Percentiles rank a stretch among this genome's conserved stretches.
These are phyloP conservation scores for Auriscalpium vulgare DNA, from an alignment of 768 basidiomycete genomes.

Conservation along the genomic window DNA sequence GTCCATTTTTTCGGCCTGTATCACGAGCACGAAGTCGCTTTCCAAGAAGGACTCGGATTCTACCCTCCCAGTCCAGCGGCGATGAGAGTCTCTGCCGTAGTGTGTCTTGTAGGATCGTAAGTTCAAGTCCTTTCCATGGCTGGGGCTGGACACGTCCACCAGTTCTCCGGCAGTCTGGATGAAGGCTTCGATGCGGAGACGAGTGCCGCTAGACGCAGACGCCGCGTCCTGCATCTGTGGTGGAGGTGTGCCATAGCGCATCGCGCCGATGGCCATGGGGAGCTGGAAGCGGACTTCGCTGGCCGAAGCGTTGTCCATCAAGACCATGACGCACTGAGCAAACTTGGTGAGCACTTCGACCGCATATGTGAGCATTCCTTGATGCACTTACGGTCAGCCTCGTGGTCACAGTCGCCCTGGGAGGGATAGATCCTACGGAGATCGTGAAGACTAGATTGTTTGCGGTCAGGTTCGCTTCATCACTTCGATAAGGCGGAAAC, in stretches of 20 bases:
- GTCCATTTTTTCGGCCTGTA: conserved; percentile 43
- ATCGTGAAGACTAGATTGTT: conserved; percentile 42
- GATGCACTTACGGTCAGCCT: conserved; percentile 33
- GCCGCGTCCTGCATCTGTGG: conserved; percentile 31
- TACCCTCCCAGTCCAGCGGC: conserved; percentile 33
- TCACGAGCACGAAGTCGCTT: conserved; percentile 42
- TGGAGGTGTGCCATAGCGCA: conserved; percentile 40
- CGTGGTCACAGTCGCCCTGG: conserved; percentile 30
- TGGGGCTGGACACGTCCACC: conserved; percentile 33
- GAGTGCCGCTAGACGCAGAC: conserved; percentile 24
- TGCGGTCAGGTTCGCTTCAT: background rate
- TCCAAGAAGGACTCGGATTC: conserved; percentile 35
- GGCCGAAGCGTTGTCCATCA: conserved; percentile 39
- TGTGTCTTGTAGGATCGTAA: conserved; percentile 28
- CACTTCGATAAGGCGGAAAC: conserved; percentile 10
- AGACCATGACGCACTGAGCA: conserved; percentile 42
- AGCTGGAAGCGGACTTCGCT: conserved; percentile 49
- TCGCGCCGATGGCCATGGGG: conserved; percentile 35
- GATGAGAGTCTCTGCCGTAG: conserved; percentile 27
- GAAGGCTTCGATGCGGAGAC: conserved; percentile 33
- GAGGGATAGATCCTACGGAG: conserved; percentile 46
- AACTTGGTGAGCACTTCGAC: background rate
- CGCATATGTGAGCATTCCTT: background rate
- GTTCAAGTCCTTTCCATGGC: conserved; percentile 29
- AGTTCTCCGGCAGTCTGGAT: conserved; percentile 44